These are phyloP conservation scores for Malus orientalis DNA, from an alignment of 306 rosid species.

Conservation along the genomic window DNA sequence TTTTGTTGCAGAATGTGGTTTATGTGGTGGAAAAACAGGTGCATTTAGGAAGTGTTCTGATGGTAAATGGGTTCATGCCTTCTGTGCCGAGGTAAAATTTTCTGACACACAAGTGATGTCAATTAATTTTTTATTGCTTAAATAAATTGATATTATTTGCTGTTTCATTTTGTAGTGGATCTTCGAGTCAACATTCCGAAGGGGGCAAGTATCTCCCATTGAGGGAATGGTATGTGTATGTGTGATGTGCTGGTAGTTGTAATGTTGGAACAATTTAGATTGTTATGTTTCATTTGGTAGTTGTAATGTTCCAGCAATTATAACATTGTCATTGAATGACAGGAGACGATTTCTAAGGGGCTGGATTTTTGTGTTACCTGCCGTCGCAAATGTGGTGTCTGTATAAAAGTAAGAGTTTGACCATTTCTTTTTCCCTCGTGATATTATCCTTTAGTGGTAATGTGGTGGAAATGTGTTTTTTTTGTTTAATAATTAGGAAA, in stretches of 20 bases:
- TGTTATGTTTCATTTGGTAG: not conserved
- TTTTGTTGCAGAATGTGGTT: conserved; percentile 73
- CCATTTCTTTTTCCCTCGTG: not conserved
- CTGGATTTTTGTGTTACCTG: conserved; percentile 63
- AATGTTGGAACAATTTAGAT: not conserved
- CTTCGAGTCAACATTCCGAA: conserved; percentile 72
- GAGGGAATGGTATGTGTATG: conserved; percentile 77
- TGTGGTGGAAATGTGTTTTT: not conserved
- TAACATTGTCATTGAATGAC: not conserved
- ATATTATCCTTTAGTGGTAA: not conserved
- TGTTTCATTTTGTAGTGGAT: conserved; percentile 56
- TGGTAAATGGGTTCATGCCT: conserved; percentile 98
- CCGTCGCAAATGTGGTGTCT: conserved; percentile 65
- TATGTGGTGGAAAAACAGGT: conserved; percentile 87
- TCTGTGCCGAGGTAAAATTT: conserved; percentile 81
- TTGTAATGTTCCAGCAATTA: not conserved
- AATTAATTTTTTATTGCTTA: not conserved
- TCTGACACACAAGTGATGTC: not conserved
- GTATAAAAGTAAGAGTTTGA: conserved; percentile 59
- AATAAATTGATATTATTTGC: not conserved
- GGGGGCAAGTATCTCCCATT: conserved; percentile 73
- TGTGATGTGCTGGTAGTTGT: not conserved
- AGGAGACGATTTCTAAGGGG: conserved; percentile 62
- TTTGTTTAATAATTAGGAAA: not conserved
- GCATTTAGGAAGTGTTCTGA: conserved; percentile 86